Evolutionary conservation across 768 basidiomycete genomes (phyloP), one percentile per base, ranked within the genome.

Genomic region (Tubosaeta sp.): DNA sequence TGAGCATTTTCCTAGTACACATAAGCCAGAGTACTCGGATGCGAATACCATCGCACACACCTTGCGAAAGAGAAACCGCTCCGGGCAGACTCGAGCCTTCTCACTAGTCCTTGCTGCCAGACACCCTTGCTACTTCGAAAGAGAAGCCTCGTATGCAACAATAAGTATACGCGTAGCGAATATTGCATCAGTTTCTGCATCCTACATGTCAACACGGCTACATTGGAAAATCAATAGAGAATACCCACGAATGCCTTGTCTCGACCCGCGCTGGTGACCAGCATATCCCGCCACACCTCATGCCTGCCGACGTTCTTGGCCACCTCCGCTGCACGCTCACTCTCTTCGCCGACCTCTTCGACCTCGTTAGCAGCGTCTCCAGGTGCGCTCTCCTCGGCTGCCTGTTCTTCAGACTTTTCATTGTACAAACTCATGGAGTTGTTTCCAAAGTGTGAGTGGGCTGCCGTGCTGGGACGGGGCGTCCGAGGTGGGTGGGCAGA

Each of bases 101-200:
- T 76, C 14, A 80, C 70, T 13, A 91, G 60, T 46, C 76, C 79
- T 5, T 69, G 63, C 56, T 86, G 83, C 79, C 80, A 86, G 47
- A 67, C 67, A 7, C 71, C 64, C 22, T 55, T 56, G 55, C 60
- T 35, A 49, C 72, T 73, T 48, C 79, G 74, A 49, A 86, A 66
- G 4, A 84, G 58, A 35, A 83, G 42, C 3, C 79, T 74, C 46
- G 71, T 69, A 63, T 93, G 90, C 65, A 89, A 81, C 29, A 87
- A 65, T 31, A 92, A 74, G 65, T 84, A 88, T 45, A 90, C 70
- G 42, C 81, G 81, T 54, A 93, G 80, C 21, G 86, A 78, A 65
- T 92, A 93, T 73, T 93, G 90, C 49, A 93, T 82, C 49, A 91
- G 61, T 90, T 93, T 93, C 90, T 92, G 56, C 35, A 34, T 13